These are phyloP conservation scores for Thermothelomyces thermophilus DNA, from an alignment of 2,329 filamentous ascomycete species.

Conservation along the genomic window DNA sequence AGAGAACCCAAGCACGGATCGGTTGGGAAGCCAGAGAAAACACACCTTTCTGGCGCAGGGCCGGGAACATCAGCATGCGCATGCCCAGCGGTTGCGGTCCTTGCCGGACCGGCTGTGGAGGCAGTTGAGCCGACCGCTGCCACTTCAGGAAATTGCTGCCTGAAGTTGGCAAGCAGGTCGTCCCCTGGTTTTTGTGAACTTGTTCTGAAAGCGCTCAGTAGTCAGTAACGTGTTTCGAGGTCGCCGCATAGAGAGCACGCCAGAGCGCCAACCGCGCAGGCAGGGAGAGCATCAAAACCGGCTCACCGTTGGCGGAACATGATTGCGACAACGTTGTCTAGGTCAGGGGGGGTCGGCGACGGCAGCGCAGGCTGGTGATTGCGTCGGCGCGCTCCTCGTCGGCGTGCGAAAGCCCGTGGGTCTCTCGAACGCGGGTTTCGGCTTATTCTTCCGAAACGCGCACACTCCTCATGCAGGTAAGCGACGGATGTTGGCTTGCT, in stretches of 20 bases:
- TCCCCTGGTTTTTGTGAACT: slow-evolving; percentile 81
- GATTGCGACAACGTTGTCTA: not conserved
- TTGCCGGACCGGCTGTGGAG: slow-evolving; percentile 38
- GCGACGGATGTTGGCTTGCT: not conserved
- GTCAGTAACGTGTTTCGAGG: not conserved
- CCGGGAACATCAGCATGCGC: slow-evolving; percentile 27
- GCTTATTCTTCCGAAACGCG: not conserved
- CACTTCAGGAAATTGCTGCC: slow-evolving; percentile 73
- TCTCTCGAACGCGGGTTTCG: not conserved
- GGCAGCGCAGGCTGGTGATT: not conserved
- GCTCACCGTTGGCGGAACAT: slow-evolving; percentile 24
- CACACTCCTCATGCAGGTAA: slow-evolving; percentile 5
- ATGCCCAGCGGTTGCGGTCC: slow-evolving; percentile 31
- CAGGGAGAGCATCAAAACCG: not conserved
- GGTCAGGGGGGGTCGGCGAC: not conserved
- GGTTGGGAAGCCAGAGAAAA: not conserved
- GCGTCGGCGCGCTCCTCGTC: not conserved
- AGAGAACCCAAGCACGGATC: no score
- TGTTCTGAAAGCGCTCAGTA: slow-evolving; percentile 42
- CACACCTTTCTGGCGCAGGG: slow-evolving; percentile 31
- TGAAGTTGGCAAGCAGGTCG: slow-evolving; percentile 77
- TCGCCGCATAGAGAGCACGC: no score
- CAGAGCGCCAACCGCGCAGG: no score
- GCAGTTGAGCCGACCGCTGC: slow-evolving; percentile 44
- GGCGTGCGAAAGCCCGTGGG: not conserved